Percentiles rank a stretch among this genome's conserved stretches.
phyloP scores from a whole-genome alignment of 495 filamentous ascomycete genomes.

The Lindgomyces ingoldianus region DNA sequence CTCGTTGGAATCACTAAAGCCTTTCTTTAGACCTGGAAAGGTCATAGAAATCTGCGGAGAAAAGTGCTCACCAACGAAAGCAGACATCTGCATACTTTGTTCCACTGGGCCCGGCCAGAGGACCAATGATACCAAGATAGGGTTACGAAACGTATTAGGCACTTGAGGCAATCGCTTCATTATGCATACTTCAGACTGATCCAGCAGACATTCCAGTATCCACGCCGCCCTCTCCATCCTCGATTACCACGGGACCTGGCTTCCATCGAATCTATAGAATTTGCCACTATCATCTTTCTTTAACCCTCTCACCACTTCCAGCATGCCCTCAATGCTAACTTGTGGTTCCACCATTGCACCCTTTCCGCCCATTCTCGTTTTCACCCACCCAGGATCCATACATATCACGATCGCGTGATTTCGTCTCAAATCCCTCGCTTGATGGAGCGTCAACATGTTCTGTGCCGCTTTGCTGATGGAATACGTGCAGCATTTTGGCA shows the following conservation, averaged over 20 bases:
- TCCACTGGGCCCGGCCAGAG: too few relatives aligned
- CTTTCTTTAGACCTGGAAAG: too few relatives aligned
- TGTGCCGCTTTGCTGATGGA: slow-evolving; percentile 34
- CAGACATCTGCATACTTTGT: too few relatives aligned
- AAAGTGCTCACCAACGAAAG: too few relatives aligned
- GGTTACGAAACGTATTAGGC: neutral
- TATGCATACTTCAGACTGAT: slow-evolving; percentile 1
- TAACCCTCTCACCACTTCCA: slow-evolving; percentile 37
- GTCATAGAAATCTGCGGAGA: too few relatives aligned
- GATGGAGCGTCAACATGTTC: slow-evolving; percentile 36
- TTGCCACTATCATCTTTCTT: slow-evolving; percentile 39
- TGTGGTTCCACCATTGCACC: slow-evolving; percentile 42
- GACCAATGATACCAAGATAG: neutral
- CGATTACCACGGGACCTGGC: slow-evolving; percentile 33
- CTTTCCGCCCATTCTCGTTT: slow-evolving; percentile 43
- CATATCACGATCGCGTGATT: slow-evolving; percentile 26
- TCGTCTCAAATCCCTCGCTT: slow-evolving; percentile 29
- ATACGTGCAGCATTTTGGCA: slow-evolving; percentile 33
- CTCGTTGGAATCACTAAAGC: too few relatives aligned
- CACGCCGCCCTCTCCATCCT: neutral
- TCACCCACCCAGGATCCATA: slow-evolving; percentile 38
- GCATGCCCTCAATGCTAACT: slow-evolving; percentile 43
- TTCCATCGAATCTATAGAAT: slow-evolving; percentile 38
- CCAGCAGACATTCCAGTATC: slow-evolving; percentile 20
- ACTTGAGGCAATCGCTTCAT: neutral